These are phyloP conservation scores for Cryptococcus sp. DNA, from an alignment of 1,284 basidiomycete species.

Conservation along the genomic window DNA sequence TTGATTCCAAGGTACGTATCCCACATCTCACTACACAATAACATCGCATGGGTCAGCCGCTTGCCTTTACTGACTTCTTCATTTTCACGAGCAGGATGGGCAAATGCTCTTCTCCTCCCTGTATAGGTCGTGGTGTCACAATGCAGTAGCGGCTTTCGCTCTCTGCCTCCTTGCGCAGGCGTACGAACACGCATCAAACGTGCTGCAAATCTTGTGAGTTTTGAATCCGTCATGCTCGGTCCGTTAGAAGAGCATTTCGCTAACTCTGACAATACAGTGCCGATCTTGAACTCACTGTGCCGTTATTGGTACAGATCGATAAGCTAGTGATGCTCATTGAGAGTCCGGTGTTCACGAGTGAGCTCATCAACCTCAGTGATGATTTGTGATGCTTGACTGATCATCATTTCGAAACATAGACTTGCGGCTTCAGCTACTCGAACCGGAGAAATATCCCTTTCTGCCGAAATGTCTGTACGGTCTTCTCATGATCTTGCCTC, in stretches of 20 bases:
- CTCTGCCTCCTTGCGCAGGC: constrained; percentile 95
- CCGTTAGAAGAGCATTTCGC: neutral
- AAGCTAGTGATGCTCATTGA: constrained; percentile 98
- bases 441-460: constrained; percentile 94
- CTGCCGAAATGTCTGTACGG: constrained; percentile 98
- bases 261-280: constrained; percentile 62
- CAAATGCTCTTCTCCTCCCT: constrained; percentile 85
- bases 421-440: constrained; percentile 92
- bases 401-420: constrained; percentile 58
- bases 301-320: constrained; percentile 93
- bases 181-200: constrained; percentile 96
- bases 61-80: neutral
- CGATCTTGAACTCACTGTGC: constrained; percentile 93
- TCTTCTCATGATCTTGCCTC: constrained; percentile 93
- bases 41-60: neutral
- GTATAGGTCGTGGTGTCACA: constrained; percentile 98
- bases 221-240: constrained; percentile 9
- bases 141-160: constrained; percentile 93
- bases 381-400: neutral
- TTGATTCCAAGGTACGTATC: constrained; percentile 78
- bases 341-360: constrained; percentile 96
- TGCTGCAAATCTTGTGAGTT: constrained; percentile 91
- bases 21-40: neutral
- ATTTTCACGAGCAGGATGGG: constrained; percentile 68
- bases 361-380: too few species aligned